Conservation (phyloP, 1,284 basidiomycete genomes). For the Cryptococcus wingfieldii region DNA sequence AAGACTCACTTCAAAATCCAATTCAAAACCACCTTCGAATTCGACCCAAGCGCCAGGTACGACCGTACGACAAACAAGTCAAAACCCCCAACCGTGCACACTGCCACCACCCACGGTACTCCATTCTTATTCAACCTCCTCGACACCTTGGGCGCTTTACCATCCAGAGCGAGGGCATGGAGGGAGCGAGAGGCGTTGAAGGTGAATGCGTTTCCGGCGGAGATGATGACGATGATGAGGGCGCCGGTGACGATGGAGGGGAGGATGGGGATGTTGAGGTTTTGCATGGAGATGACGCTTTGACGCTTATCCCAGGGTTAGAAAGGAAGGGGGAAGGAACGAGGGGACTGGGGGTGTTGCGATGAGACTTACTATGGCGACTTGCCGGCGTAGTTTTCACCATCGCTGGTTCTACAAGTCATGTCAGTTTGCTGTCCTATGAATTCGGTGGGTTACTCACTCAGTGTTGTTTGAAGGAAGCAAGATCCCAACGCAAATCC, state of each 20-base stretch:
- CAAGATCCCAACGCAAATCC: constrained; percentile 28
- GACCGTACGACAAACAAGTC: constrained; percentile 23
- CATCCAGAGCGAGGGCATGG: constrained; percentile 31
- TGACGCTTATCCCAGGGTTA: constrained; percentile 29
- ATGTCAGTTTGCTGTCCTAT: background rate
- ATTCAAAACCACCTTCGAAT: constrained; percentile 18
- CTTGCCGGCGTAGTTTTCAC: constrained; percentile 8
- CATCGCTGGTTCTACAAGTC: background rate
- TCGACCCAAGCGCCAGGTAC: constrained; percentile 19
- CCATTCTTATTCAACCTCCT: constrained; percentile 16
- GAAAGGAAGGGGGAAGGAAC: background rate
- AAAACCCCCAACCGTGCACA: constrained; percentile 17
- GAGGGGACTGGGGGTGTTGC: background rate
- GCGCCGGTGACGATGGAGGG: constrained; percentile 40
- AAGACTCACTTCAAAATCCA: constrained; percentile 15
- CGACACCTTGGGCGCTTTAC: constrained; percentile 29
- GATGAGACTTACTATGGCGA: constrained; percentile 10
- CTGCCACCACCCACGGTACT: constrained; percentile 23
- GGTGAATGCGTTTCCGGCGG: constrained; percentile 32
- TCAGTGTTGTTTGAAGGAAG: constrained; percentile 9
- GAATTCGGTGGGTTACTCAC: background rate
- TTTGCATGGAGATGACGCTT: constrained; percentile 39
- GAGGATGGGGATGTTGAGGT: constrained; percentile 36
- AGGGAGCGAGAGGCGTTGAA: constrained; percentile 30
- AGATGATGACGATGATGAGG: constrained; percentile 40